Evolutionary conservation across 2,329 filamentous ascomycete genomes (phyloP).

Genomic region (Daldinia sp.): DNA sequence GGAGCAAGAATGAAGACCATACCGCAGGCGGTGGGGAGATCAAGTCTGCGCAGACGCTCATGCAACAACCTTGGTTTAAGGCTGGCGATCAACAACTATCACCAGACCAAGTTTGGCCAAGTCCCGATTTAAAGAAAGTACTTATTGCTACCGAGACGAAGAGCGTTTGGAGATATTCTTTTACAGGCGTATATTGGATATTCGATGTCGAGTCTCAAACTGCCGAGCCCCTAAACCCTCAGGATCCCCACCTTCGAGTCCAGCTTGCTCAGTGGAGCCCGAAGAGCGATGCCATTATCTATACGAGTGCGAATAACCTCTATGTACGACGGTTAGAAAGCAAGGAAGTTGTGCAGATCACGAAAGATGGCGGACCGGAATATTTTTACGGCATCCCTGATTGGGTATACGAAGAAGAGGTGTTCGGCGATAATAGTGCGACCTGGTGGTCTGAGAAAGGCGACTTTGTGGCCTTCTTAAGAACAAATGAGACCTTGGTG

Average conservation of each 20-base stretch:
- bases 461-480: conserved; percentile 88
- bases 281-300: conserved; percentile 86
- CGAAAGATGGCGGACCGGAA: conserved; percentile 85
- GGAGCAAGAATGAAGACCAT: conserved; percentile 62
- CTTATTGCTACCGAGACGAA: conserved; percentile 79
- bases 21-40: conserved; percentile 54
- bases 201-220: conserved; percentile 87
- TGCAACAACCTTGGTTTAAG: conserved; percentile 75
- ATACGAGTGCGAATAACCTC: conserved; percentile 90
- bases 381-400: conserved; percentile 97
- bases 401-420: conserved; percentile 94
- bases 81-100: conserved; percentile 67
- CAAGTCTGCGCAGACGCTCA: conserved; percentile 74
- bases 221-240: conserved; percentile 81
- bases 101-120: conserved; percentile 78
- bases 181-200: conserved; percentile 87
- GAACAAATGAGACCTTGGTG: conserved; percentile 92
- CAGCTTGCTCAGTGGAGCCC: conserved; percentile 94
- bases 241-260: conserved; percentile 71
- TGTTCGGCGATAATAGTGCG: conserved; percentile 81
- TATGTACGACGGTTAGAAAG: conserved; percentile 76
- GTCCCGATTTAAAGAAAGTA: conserved; percentile 86
- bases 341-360: conserved; percentile 76
- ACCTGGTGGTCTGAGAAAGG: conserved; percentile 97
- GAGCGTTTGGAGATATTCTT: conserved; percentile 91